Percentiles rank a stretch among this genome's conserved stretches.
Conservation (phyloP, 331 rosid species). For the Erythrophleum ivorense region DNA sequence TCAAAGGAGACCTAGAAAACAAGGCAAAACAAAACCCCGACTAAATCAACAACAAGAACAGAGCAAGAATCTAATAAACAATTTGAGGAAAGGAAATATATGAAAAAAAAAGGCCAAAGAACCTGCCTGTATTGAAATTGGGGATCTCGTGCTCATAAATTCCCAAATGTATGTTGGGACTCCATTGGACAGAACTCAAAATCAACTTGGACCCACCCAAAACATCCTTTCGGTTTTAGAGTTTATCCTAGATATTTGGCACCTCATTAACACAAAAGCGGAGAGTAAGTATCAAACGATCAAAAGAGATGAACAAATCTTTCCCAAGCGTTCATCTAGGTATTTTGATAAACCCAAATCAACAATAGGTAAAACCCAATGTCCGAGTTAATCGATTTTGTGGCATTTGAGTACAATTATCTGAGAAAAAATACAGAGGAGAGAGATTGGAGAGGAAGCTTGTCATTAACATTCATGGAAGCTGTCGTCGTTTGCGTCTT, state of each 20-base stretch:
- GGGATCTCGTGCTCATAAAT: slow-evolving; percentile 82
- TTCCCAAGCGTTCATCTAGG: too few species aligned
- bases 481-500: too few species aligned
- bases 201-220: slow-evolving; percentile 54
- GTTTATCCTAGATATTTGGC: slow-evolving; percentile 36
- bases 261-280: background rate
- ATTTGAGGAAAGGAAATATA: slow-evolving; percentile 13
- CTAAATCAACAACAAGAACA: slow-evolving; percentile 15
- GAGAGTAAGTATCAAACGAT: background rate
- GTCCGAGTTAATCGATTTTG: too few species aligned
- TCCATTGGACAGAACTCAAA: slow-evolving; percentile 48
- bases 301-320: background rate
- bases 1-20: too few species aligned
- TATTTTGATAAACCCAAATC: too few species aligned
- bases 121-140: slow-evolving; percentile 56
- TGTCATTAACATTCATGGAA: too few species aligned
- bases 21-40: slow-evolving; percentile 20
- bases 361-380: too few species aligned
- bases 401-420: too few species aligned
- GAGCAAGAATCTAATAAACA: slow-evolving; percentile 19
- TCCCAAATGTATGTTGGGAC: slow-evolving; percentile 44
- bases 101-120: slow-evolving; percentile 35
- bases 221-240: background rate
- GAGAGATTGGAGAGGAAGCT: too few species aligned
- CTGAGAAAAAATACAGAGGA: too few species aligned